Percentiles rank a stretch among this genome's conserved stretches.
Evolutionary conservation across 1,139 yeast genomes (phyloP).

Genomic region (Neolecta irregularis): DNA sequence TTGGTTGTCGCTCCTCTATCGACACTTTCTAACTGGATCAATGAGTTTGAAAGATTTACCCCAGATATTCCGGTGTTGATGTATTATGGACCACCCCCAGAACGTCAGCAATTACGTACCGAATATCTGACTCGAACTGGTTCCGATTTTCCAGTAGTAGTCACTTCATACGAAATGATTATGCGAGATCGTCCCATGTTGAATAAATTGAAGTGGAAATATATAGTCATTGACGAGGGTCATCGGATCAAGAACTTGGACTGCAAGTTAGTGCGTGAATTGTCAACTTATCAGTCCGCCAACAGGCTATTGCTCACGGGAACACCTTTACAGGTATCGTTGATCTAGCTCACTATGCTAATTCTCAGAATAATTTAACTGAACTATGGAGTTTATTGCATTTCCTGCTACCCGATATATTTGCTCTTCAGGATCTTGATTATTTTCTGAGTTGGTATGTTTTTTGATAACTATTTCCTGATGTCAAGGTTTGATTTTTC

Average conservation of each 20-base stretch:
- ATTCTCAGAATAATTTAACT: slow-evolving; percentile 12
- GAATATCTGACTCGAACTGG: slow-evolving; percentile 22
- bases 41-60: slow-evolving; percentile 56
- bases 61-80: slow-evolving; percentile 50
- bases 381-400: slow-evolving; percentile 43
- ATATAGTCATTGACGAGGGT: slow-evolving; percentile 88
- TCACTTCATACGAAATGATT: slow-evolving; percentile 73
- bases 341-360: too few relatives aligned
- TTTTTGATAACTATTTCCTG: too few relatives aligned
- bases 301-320: slow-evolving; percentile 76
- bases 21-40: slow-evolving; percentile 71
- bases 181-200: slow-evolving; percentile 48
- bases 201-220: slow-evolving; percentile 50
- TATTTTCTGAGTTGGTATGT: slow-evolving; percentile 88
- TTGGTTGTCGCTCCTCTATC: slow-evolving; percentile 77
- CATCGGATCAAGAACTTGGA: slow-evolving; percentile 76
- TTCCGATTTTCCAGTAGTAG: slow-evolving; percentile 34
- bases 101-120: slow-evolving; percentile 33
- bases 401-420: slow-evolving; percentile 80
- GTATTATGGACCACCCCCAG: slow-evolving; percentile 50
- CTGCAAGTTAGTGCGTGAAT: slow-evolving; percentile 52
- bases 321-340: slow-evolving; percentile 12
- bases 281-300: slow-evolving; percentile 43
- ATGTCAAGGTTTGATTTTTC: slow-evolving; percentile 74
- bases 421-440: slow-evolving; percentile 62